Base-by-base conservation (phyloP, 495 filamentous ascomycete species). In the Pyronema omphalodes region DNA sequence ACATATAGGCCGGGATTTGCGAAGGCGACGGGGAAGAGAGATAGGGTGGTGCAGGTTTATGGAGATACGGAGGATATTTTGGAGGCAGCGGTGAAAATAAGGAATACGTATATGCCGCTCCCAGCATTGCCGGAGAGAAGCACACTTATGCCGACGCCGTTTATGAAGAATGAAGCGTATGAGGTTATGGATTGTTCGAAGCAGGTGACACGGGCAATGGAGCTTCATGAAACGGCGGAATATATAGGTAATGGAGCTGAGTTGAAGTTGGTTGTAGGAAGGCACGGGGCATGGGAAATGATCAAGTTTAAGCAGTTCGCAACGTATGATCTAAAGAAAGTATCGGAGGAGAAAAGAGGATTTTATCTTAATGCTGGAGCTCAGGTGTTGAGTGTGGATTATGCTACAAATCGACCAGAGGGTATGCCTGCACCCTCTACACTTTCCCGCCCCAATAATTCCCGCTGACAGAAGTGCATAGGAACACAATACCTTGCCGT, bases 401-500 rank as follows among this genome's bases (percentile, higher is more conserved):
- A 62, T 62, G 58, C 55, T 1, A 56, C 62, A 47, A 57, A 62
- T 35, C 37, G 62, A 9, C 48, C 56, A 1, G 44, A 59, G 36
- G 62, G 62, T 65, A 44, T 18, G 41, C 43, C 18, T 19, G 3
- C 1, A 18, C 18, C 35, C 1, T 41, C 34, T 14, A 34, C n/a
- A n/a, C 17, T 34, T 45, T 3, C n/a, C 4, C 9, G 37, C 11
- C 40, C 1, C 34, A 19, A 19, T 35, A 48, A 15, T 29, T 8
- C 44, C 12, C 29, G 9, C 33, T 41, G 50, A 14, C 43, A 8
- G 39, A 23, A 44, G 18, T 44, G n/a, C 33, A 19, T 14, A 64
- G 61, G 61, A 6, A 41, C 48, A 36, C 63, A 66, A 41, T 62
- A 67, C 44, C 54, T 68, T 18, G 57, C 69, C 8, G 51, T 65